These are phyloP conservation scores for Capronia americana DNA, from an alignment of 2,329 filamentous ascomycete genomes.

Conservation along the genomic window DNA sequence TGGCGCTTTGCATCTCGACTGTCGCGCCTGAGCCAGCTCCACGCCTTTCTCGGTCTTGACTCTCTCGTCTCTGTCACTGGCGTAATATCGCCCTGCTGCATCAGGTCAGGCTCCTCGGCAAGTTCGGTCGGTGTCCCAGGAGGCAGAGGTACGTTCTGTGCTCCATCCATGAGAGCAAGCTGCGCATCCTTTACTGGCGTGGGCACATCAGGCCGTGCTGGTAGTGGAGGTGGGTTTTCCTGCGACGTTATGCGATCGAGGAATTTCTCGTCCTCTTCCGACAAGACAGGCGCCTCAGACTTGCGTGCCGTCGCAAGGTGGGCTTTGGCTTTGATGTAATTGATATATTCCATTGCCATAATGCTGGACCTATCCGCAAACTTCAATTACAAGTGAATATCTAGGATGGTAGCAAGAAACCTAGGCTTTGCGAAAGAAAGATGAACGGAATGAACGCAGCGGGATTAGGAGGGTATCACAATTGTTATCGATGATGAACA, in stretches of 20 bases:
- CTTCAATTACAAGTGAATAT: slow-evolving; percentile 3
- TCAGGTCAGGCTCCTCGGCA: slow-evolving; percentile 43
- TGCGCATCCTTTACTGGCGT: slow-evolving; percentile 52
- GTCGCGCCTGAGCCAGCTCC: slow-evolving; percentile 50
- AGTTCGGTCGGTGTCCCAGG: slow-evolving; percentile 54
- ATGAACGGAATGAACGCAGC: not conserved
- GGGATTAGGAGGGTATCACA: slow-evolving; percentile 1
- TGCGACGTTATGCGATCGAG: slow-evolving; percentile 58
- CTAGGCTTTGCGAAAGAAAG: slow-evolving; percentile 8
- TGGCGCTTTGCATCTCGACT: slow-evolving; percentile 47
- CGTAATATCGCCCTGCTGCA: slow-evolving; percentile 38
- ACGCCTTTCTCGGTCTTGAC: slow-evolving; percentile 39
- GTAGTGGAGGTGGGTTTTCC: slow-evolving; percentile 52
- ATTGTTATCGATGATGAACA: slow-evolving; percentile 5
- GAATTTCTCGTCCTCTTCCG: slow-evolving; percentile 67
- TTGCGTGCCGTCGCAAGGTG: slow-evolving; percentile 43
- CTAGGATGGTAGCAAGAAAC: not conserved
- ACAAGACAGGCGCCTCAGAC: slow-evolving; percentile 56
- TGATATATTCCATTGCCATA: slow-evolving; percentile 51
- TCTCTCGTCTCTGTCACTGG: slow-evolving; percentile 37
- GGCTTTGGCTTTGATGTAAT: slow-evolving; percentile 49
- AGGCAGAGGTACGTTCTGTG: slow-evolving; percentile 57
- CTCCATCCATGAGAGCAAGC: slow-evolving; percentile 52
- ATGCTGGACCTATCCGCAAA: not conserved
- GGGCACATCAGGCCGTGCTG: slow-evolving; percentile 39